Evolutionary conservation across 1,284 basidiomycete species (phyloP).

Genomic region (Malassezia caprae): DNA sequence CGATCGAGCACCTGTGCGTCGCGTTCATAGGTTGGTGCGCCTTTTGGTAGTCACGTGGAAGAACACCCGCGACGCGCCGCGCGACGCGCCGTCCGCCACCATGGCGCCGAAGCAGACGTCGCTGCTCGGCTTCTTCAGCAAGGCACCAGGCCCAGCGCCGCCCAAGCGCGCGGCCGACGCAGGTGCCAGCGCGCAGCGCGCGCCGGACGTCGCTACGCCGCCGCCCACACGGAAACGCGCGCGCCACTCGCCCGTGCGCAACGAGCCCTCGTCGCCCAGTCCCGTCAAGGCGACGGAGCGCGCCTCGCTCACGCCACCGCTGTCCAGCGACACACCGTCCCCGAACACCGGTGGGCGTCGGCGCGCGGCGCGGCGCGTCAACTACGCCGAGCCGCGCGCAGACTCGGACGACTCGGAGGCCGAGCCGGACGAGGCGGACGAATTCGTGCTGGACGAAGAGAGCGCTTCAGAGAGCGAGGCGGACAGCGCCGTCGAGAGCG

Average conservation of each 20-base stretch:
- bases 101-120: slow-evolving; percentile 18
- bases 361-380: slow-evolving; percentile 11
- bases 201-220: slow-evolving; percentile 1
- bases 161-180: neutral
- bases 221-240: slow-evolving; percentile 4
- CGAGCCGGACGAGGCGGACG: slow-evolving; percentile 10
- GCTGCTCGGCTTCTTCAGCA: slow-evolving; percentile 17
- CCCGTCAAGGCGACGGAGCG: neutral
- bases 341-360: neutral
- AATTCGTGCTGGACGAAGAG: slow-evolving; percentile 11
- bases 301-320: slow-evolving; percentile 7
- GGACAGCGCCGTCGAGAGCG: slow-evolving; percentile 10
- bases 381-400: slow-evolving; percentile 7
- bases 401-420: slow-evolving; percentile 1
- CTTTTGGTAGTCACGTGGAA: slow-evolving; percentile 27
- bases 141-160: neutral
- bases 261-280: neutral
- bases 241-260: neutral
- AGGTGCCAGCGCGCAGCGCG: neutral
- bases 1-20: slow-evolving; percentile 40
- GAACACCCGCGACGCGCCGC: neutral
- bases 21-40: slow-evolving; percentile 46
- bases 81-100: neutral
- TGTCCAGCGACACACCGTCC: neutral
- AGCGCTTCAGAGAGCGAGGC: neutral